Evolutionary conservation across 73 alveolate genomes (phyloP), one percentile per base, ranked within the genome.

Genomic region (Loxodes magnus): DNA sequence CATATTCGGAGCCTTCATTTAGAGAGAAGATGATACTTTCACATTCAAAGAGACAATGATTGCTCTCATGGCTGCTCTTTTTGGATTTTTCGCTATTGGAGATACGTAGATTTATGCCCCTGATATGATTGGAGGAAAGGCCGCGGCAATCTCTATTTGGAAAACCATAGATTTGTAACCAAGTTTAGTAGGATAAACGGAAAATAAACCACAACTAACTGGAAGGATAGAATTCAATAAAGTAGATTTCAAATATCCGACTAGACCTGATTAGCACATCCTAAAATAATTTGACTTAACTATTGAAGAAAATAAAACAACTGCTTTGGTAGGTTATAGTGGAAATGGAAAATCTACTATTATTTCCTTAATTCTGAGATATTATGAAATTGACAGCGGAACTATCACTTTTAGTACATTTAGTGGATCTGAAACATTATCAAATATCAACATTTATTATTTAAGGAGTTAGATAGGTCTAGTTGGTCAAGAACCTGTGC

Each of bases 401-500:
- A 67, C 68, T 43, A 5, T 15, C 20, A 30, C 48, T 29, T 4
- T 42, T 59, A 19, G 33, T 88, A 30, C 92, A 88, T 61, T 94
- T 94, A 5, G 36, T 51, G 12, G 75, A 89, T 57, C 79, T 94
- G 1, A 81, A 70, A 36, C 71, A 94, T 35, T 83, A 77, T 52
- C 68, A 39, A 68, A 67, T 33, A 44, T 64, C 31, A 48, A 79
- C 53, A 23, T 84, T 56, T 56, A 72, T 65, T 39, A 64, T 44
- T 55, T 71, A 19, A 65, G 95, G 63, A 30, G 51, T 12, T 33
- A 84, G 56, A 79, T 87, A 31, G 92, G 92, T 16, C 69, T 60
- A 37, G 98, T 90, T 9, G 87, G 94, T 29, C 87, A 88, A 75
- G 97, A 88, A 51, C 97, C 97, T 0, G 95, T 87, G 7, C 67